phyloP scores from a whole-genome alignment of 164 flowering plant species.

The Chloranthus sessilifolius region DNA sequence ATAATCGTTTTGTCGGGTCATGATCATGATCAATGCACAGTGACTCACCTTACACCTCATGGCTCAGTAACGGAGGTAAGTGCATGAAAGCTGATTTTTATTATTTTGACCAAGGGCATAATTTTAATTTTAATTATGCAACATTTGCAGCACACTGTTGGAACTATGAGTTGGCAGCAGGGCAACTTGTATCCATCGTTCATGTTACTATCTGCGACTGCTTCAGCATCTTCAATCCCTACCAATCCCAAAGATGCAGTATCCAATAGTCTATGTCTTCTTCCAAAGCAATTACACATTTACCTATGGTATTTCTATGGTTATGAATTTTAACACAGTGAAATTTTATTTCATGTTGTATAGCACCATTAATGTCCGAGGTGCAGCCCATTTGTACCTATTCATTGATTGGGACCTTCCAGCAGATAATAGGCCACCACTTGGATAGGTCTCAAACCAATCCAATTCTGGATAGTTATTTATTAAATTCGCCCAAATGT shows the following conservation, averaged over 20 bases:
- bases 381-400: no score
- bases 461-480: no score
- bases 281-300: conserved; percentile 70
- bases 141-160: conserved; percentile 74
- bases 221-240: conserved; percentile 22
- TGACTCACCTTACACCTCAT: conserved; percentile 45
- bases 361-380: no score
- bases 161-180: conserved; percentile 94
- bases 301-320: conserved; percentile 62
- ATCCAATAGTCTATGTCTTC: conserved; percentile 62
- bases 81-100: conserved; percentile 13
- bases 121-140: not conserved
- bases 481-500: no score
- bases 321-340: not conserved
- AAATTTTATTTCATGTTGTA: no score
- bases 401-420: no score
- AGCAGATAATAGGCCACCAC: no score
- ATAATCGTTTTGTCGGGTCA: conserved; percentile 82
- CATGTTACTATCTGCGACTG: conserved; percentile 70
- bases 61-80: conserved; percentile 66
- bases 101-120: not conserved
- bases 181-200: conserved; percentile 95
- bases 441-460: no score
- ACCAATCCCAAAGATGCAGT: conserved; percentile 36
- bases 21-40: conserved; percentile 95